Base-by-base conservation (phyloP, 179 eudicot species). In the Beta macrorhiza region DNA sequence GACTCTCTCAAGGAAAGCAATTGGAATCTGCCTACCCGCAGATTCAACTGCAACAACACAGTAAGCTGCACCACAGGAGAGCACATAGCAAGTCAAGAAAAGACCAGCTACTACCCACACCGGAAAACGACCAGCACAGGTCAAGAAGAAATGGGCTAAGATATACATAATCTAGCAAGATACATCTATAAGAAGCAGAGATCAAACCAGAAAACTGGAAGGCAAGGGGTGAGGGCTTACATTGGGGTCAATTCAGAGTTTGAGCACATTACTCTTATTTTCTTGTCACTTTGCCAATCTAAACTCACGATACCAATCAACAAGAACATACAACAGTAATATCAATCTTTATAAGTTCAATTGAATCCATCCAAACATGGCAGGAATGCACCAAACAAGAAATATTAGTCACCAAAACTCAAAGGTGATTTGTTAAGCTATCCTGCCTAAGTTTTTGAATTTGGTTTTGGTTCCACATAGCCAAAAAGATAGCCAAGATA, bases 31-130 rank as follows among this genome's bases (percentile, higher is more conserved):
- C 17, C 87, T 85, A 37, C 87, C 87, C 19, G 74, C 80, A 63
- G 87, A 82, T 53, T 85, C 87, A 49, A 80, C 85, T 67, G 87
- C 87, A 19, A 85, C 87, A 17, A 85, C 87, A 82, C 87, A 82
- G 63, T 85, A 85, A 49, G 87, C 87, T 25, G 87, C 62, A 79
- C 78, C 78, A 44, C 17, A 25, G 5, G 32, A 47, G 53, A 7
- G 42, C 2, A 47, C 37, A 65, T 32, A 57, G n/a, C 59, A 45
- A 79, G 7, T 29, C 42, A 82, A n/a, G 17, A 25, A 55, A 69
- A 72, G 62, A 32, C 15, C 20, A 73, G 49, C 49, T 47, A 69
- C 51, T 55, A 19, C 51, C 64, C 64, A 55, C 0, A 14, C 9
- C 22, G 22, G 14, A 73, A 16, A 14, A 45, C 17, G 16, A 52